phyloP scores from a whole-genome alignment of 208 protist species.

The Crithidia expoeki region DNA sequence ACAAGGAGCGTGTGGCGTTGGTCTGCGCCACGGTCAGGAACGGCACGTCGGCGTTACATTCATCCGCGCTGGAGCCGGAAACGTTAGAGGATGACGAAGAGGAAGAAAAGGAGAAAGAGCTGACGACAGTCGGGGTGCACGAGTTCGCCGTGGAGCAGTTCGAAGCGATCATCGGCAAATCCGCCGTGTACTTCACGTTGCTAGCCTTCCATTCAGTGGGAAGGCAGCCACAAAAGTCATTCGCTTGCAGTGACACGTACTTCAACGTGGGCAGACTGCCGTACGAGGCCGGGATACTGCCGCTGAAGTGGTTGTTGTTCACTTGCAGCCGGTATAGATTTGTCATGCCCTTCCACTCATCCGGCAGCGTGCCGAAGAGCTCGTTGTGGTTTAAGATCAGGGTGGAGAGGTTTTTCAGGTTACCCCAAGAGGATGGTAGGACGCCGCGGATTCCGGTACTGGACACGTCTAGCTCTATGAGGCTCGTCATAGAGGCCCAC shows the following conservation, averaged over 20 bases:
- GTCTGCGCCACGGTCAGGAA: background rate
- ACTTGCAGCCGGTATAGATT: background rate
- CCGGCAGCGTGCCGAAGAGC: conserved; percentile 6
- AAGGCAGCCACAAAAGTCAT: conserved; percentile 11
- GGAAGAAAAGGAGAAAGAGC: too few relatives aligned
- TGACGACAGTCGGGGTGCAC: too few relatives aligned
- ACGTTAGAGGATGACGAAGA: too few relatives aligned
- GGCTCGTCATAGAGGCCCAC: background rate
- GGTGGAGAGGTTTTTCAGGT: background rate
- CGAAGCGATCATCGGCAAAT: background rate
- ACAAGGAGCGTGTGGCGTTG: background rate
- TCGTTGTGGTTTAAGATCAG: background rate
- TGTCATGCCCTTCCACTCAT: background rate
- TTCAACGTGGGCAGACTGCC: background rate
- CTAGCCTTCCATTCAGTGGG: background rate
- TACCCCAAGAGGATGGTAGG: background rate
- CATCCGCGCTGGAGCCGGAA: conserved; percentile 1
- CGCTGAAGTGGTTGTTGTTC: background rate
- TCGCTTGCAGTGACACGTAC: background rate
- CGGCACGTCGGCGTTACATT: background rate
- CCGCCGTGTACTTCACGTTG: background rate
- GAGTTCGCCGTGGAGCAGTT: conserved; percentile 8
- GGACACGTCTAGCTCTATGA: background rate
- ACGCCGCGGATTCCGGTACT: background rate
- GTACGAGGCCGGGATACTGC: background rate